Percentiles rank a stretch among this genome's conserved stretches.
phyloP scores from a whole-genome alignment of 371 early-diverging fungal genomes.

The Gilbertella persicaria region DNA sequence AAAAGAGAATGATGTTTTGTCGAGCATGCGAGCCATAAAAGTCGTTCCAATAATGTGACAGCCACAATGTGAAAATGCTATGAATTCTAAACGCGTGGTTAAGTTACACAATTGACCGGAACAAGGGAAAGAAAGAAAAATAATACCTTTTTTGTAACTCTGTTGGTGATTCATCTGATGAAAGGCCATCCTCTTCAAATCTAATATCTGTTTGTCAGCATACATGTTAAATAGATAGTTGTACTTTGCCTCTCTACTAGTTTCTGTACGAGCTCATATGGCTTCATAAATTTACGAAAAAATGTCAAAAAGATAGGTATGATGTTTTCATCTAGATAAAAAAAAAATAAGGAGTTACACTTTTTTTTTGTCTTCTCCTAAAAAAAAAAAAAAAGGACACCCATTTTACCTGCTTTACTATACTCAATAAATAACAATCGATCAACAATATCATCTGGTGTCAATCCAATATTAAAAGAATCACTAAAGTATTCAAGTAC shows the following conservation, averaged over 20 bases:
- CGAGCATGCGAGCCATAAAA: conserved; percentile 52
- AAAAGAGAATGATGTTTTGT: conserved; percentile 44
- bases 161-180: conserved; percentile 30
- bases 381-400: not conserved
- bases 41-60: conserved; percentile 57
- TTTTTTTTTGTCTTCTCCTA: not conserved
- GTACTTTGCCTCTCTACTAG: conserved; percentile 45
- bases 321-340: conserved; percentile 37
- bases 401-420: conserved; percentile 25
- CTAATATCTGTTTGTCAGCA: no score
- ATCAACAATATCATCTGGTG: conserved; percentile 43
- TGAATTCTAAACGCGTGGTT: conserved; percentile 42
- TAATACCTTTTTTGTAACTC: conserved; percentile 40
- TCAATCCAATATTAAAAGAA: conserved; percentile 38
- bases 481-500: conserved; percentile 27
- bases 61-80: conserved; percentile 46
- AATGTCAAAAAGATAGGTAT: conserved; percentile 55
- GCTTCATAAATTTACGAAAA: conserved; percentile 60
- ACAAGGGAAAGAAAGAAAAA: not conserved
- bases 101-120: conserved; percentile 4
- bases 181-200: conserved; percentile 37
- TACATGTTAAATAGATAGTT: not conserved
- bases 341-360: not conserved
- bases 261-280: conserved; percentile 45
- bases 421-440: conserved; percentile 29